Conservation (phyloP, 2,329 filamentous ascomycete genomes). For the Sarocladiaceae sp. region DNA sequence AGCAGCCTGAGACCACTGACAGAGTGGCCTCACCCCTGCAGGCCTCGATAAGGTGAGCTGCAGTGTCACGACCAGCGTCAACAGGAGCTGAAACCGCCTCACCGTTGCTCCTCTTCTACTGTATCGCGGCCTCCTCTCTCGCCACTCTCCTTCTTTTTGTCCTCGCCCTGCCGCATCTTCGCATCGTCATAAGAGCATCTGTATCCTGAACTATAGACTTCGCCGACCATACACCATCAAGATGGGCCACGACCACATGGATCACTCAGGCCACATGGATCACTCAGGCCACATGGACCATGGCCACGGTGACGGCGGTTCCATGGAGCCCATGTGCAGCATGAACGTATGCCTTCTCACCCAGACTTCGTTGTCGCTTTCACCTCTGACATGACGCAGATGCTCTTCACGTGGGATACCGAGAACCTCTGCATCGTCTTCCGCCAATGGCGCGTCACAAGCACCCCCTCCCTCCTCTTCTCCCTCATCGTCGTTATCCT, state of each 20-base stretch:
- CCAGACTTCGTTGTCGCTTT: neutral
- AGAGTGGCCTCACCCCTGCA: too few relatives aligned
- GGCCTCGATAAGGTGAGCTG: too few relatives aligned
- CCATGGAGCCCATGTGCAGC: constrained; percentile 65
- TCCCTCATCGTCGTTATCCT: constrained; percentile 78
- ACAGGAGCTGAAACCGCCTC: too few relatives aligned
- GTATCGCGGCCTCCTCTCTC: too few relatives aligned
- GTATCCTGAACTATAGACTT: too few relatives aligned
- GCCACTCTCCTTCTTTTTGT: too few relatives aligned
- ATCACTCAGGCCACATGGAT: constrained; percentile 42
- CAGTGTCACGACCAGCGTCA: too few relatives aligned
- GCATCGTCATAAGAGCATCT: too few relatives aligned
- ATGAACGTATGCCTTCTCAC: constrained; percentile 69
- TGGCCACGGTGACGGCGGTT: constrained; percentile 52
- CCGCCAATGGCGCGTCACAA: constrained; percentile 78
- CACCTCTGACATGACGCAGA: constrained; percentile 45
- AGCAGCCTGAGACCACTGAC: too few relatives aligned
- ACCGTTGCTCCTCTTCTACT: too few relatives aligned
- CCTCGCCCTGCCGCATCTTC: too few relatives aligned
- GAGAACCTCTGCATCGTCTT: constrained; percentile 95
- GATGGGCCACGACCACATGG: constrained; percentile 39
- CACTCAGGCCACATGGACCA: constrained; percentile 48
- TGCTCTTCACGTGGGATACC: constrained; percentile 97
- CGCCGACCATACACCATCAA: constrained; percentile 11
- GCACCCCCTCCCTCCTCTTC: constrained; percentile 66